phyloP scores from a whole-genome alignment of 2,329 filamentous ascomycete genomes.

The Aspergillus novofumigatus region DNA sequence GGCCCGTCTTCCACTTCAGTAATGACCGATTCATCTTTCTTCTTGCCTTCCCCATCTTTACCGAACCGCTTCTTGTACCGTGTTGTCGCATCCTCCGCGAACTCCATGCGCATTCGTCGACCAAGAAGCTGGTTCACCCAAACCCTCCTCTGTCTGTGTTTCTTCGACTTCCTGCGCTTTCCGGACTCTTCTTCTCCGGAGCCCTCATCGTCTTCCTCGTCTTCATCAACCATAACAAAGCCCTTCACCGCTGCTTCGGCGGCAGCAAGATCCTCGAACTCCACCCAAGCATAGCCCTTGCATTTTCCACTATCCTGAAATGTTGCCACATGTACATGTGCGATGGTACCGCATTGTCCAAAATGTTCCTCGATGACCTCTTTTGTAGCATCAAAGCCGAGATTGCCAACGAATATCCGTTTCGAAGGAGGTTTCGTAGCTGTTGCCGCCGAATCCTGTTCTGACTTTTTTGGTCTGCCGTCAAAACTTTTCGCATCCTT shows the following conservation, averaged over 20 bases:
- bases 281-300: constrained; percentile 95
- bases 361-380: constrained; percentile 80
- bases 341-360: constrained; percentile 75
- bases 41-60: constrained; percentile 56
- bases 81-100: constrained; percentile 83
- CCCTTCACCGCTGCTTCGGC: constrained; percentile 76
- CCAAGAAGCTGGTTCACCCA: constrained; percentile 83
- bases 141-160: constrained; percentile 54
- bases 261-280: constrained; percentile 73
- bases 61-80: constrained; percentile 93
- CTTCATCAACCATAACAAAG: constrained; percentile 62
- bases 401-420: constrained; percentile 83
- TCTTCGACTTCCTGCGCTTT: constrained; percentile 31
- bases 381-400: constrained; percentile 76
- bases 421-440: constrained; percentile 66
- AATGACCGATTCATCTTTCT: constrained; percentile 11
- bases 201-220: constrained; percentile 48
- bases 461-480: constrained; percentile 71
- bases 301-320: constrained; percentile 98
- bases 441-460: constrained; percentile 32
- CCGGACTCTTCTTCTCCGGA: constrained; percentile 35
- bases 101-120: constrained; percentile 79
- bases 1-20: constrained; percentile 15
- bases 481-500: constrained; percentile 89
- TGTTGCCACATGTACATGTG: constrained; percentile 82